A percentile compares a stretch with the other conserved stretches of the same genome.
Evolutionary conservation across 2,329 filamentous ascomycete species (phyloP).

Genomic region (Rhynchosporium graminicola): DNA sequence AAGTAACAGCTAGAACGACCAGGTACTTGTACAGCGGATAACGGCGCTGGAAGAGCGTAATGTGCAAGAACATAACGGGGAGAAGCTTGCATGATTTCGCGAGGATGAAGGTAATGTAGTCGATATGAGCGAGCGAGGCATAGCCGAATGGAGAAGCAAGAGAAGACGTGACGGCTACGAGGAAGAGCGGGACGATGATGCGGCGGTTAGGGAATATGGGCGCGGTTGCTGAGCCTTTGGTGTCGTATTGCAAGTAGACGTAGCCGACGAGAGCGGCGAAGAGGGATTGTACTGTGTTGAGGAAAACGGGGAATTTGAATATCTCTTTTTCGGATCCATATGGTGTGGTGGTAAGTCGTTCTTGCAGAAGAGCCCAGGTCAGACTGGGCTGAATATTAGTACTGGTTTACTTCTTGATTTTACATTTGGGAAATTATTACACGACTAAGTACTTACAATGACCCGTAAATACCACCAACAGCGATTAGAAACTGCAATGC

Average conservation of each 20-base stretch:
- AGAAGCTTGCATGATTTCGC: slow-evolving; percentile 98
- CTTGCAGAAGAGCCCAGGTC: slow-evolving; percentile 95
- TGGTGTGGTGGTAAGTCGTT: slow-evolving; percentile 91
- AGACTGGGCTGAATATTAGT: slow-evolving; percentile 56
- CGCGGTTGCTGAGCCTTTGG: slow-evolving; percentile 52
- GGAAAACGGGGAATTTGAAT: slow-evolving; percentile 91
- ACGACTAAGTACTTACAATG: slow-evolving; percentile 66
- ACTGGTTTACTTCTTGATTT: neutral
- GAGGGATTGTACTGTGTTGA: slow-evolving; percentile 92
- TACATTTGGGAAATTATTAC: neutral
- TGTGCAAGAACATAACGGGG: slow-evolving; percentile 96
- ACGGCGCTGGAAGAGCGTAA: slow-evolving; percentile 83
- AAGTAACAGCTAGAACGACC: slow-evolving; percentile 86
- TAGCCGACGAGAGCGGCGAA: slow-evolving; percentile 84
- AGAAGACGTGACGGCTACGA: slow-evolving; percentile 84
- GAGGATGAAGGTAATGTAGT: slow-evolving; percentile 97
- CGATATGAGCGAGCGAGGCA: slow-evolving; percentile 86
- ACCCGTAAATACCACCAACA: slow-evolving; percentile 93
- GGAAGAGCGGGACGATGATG: slow-evolving; percentile 76
- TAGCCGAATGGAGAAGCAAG: slow-evolving; percentile 96
- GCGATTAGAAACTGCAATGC: slow-evolving; percentile 78
- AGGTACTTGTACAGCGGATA: slow-evolving; percentile 97
- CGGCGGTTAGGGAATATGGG: slow-evolving; percentile 74
- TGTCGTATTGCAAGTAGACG: slow-evolving; percentile 73
- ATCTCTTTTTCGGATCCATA: slow-evolving; percentile 72